Evolutionary conservation across 1,284 basidiomycete genomes (phyloP).

Genomic region (Fomitopsis schrenkii): DNA sequence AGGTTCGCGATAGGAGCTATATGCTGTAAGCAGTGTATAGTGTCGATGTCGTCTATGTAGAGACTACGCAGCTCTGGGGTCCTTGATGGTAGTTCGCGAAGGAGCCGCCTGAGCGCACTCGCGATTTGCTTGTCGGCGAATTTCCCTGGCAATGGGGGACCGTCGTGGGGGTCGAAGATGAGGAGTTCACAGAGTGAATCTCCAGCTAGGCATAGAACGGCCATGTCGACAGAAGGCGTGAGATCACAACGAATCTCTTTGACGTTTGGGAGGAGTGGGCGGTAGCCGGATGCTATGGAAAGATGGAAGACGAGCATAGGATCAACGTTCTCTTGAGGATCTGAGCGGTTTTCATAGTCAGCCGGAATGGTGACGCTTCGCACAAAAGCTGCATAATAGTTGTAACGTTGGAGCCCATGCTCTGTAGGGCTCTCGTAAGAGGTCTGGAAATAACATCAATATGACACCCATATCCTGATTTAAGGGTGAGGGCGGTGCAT

Average conservation of each 20-base stretch:
- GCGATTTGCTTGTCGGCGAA: not conserved
- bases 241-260: not conserved
- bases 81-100: not conserved
- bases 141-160: not conserved
- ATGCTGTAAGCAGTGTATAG: not conserved
- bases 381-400: not conserved
- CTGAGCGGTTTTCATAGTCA: too few species aligned
- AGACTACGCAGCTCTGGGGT: not conserved
- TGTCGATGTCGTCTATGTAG: not conserved
- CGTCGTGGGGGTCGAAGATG: not conserved
- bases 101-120: not conserved
- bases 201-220: not conserved
- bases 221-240: not conserved
- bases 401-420: not conserved
- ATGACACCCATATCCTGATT: not conserved
- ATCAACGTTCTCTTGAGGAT: not conserved
- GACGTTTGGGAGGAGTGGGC: not conserved
- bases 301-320: not conserved
- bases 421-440: not conserved
- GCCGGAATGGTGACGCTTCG: not conserved
- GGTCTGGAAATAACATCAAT: not conserved
- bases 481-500: not conserved
- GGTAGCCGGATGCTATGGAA: not conserved
- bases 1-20: not conserved
- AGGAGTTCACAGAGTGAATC: not conserved